Conservation (phyloP, 441 rosid species). For the Arabidopsis hybrid region DNA sequence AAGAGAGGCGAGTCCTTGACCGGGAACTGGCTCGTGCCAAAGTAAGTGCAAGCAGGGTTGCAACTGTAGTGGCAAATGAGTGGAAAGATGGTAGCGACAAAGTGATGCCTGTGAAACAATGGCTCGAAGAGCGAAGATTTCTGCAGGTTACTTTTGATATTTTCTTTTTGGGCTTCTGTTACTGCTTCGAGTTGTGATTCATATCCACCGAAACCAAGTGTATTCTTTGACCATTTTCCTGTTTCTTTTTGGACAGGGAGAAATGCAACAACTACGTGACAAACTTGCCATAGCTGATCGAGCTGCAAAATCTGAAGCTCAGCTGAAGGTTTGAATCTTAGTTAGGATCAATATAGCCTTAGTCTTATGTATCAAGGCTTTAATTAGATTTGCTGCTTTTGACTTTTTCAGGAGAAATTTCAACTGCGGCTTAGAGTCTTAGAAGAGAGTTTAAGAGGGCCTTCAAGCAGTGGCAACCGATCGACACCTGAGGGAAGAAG, state of each 20-base stretch:
- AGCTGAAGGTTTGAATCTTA: slow-evolving; percentile 67
- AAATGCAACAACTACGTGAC: slow-evolving; percentile 98
- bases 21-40: slow-evolving; percentile 94
- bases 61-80: slow-evolving; percentile 95
- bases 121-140: slow-evolving; percentile 97
- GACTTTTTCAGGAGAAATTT: slow-evolving; percentile 70
- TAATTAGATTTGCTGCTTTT: slow-evolving; percentile 1
- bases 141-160: slow-evolving; percentile 64
- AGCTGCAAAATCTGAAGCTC: slow-evolving; percentile 96
- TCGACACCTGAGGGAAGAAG: slow-evolving; percentile 69
- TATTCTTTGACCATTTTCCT: background rate
- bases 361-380: background rate
- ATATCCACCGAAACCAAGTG: background rate
- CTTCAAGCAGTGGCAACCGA: slow-evolving; percentile 60
- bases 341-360: slow-evolving; percentile 22
- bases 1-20: slow-evolving; percentile 90
- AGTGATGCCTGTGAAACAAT: slow-evolving; percentile 98
- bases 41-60: slow-evolving; percentile 95
- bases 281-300: slow-evolving; percentile 84
- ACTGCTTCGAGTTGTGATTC: slow-evolving; percentile 9
- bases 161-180: slow-evolving; percentile 7
- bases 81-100: slow-evolving; percentile 98
- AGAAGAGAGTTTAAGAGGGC: slow-evolving; percentile 88
- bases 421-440: slow-evolving; percentile 87
- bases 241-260: slow-evolving; percentile 62